Evolutionary conservation across 2,329 filamentous ascomycete species (phyloP).

Genomic region (Neofusicoccum sp.): DNA sequence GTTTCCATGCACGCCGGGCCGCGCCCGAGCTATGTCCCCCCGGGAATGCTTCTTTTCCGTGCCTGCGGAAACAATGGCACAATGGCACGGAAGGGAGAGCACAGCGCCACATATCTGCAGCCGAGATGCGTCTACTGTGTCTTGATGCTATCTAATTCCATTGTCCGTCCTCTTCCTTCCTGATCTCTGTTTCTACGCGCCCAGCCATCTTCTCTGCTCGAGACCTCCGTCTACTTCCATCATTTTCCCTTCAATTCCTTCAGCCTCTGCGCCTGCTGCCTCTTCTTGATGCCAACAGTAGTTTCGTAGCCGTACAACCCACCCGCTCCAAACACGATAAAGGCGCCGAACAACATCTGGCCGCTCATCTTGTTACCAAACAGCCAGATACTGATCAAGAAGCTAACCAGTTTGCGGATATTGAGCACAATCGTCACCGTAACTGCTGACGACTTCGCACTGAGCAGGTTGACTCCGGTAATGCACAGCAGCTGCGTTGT

Average conservation of each 20-base stretch:
- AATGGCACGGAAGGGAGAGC: not conserved
- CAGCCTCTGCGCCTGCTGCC: slow-evolving; percentile 22
- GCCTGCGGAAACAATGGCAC: not conserved
- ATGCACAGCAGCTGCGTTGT: slow-evolving; percentile 94
- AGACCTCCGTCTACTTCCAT: not conserved
- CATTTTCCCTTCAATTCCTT: slow-evolving; percentile 13
- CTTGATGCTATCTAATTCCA: not conserved
- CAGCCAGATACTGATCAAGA: slow-evolving; percentile 87
- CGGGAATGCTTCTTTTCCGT: not conserved
- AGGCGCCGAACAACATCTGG: slow-evolving; percentile 76
- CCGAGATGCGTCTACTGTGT: not conserved
- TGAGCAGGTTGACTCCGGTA: slow-evolving; percentile 90
- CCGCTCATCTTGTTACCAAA: slow-evolving; percentile 81
- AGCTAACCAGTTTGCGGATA: slow-evolving; percentile 87
- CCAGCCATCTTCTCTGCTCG: not conserved
- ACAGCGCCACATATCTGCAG: not conserved
- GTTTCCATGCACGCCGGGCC: not conserved
- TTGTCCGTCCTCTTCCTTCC: not conserved
- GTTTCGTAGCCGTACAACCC: slow-evolving; percentile 82
- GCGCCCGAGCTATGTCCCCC: not conserved
- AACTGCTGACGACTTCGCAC: slow-evolving; percentile 81
- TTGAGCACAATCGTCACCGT: slow-evolving; percentile 97
- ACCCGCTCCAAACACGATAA: slow-evolving; percentile 86
- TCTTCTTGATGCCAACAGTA: slow-evolving; percentile 45
- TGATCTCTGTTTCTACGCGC: not conserved